A percentile compares a stretch with the other conserved stretches of the same genome.
These are phyloP conservation scores for Trapa bicornis DNA, from an alignment of 345 rosid species.

Conservation along the genomic window DNA sequence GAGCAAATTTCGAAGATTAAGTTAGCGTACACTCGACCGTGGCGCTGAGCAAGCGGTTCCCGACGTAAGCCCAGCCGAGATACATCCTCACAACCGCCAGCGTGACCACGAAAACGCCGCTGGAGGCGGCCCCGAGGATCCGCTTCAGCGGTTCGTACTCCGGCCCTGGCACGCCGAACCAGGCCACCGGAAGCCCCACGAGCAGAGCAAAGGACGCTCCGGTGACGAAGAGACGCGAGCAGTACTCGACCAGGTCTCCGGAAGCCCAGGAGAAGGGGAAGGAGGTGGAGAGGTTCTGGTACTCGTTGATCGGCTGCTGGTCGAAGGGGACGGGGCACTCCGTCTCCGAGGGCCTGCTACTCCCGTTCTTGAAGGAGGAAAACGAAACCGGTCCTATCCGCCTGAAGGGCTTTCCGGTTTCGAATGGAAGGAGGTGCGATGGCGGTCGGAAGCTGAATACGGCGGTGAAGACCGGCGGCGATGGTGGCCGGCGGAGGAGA, in stretches of 20 bases:
- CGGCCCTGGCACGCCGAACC: slow-evolving; percentile 69
- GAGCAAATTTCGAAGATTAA: not conserved
- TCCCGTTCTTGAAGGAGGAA: slow-evolving; percentile 31
- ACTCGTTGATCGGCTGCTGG: slow-evolving; percentile 83
- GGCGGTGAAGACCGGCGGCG: slow-evolving; percentile 14
- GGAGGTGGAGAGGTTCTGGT: slow-evolving; percentile 62
- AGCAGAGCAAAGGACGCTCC: slow-evolving; percentile 67
- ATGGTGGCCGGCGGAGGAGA: slow-evolving; percentile 12
- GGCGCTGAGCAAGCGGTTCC: slow-evolving; percentile 92
- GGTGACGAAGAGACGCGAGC: slow-evolving; percentile 42
- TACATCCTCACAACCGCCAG: slow-evolving; percentile 88
- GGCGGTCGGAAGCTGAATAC: slow-evolving; percentile 9
- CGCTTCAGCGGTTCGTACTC: slow-evolving; percentile 49
- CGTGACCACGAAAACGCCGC: slow-evolving; percentile 72
- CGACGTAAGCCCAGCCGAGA: slow-evolving; percentile 95
- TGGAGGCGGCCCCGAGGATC: slow-evolving; percentile 45
- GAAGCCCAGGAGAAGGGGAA: slow-evolving; percentile 84
- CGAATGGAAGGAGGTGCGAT: slow-evolving; percentile 15
- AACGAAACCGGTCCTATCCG: slow-evolving; percentile 13
- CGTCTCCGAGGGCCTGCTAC: slow-evolving; percentile 49
- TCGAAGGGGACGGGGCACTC: slow-evolving; percentile 80
- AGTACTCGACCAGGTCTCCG: slow-evolving; percentile 41
- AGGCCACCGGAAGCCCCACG: slow-evolving; percentile 68
- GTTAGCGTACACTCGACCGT: slow-evolving; percentile 63
- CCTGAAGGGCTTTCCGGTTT: slow-evolving; percentile 6